phyloP scores from a whole-genome alignment of 73 alveolate species.

The Symbiodinium natans region DNA sequence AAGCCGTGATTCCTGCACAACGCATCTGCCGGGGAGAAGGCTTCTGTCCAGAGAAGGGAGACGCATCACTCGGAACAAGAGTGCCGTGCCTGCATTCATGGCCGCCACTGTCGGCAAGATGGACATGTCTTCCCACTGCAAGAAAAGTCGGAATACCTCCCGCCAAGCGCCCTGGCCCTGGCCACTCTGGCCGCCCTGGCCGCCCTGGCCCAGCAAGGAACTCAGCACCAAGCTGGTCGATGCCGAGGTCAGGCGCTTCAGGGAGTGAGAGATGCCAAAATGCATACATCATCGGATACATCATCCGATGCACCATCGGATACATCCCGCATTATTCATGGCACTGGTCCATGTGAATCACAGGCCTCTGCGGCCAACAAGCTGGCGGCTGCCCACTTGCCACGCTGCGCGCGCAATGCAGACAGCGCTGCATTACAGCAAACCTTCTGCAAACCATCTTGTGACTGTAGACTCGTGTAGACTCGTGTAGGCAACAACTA shows the following conservation, averaged over 20 bases:
- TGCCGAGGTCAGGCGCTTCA: not conserved
- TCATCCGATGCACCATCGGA: no score
- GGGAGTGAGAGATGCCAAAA: no score
- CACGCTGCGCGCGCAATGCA: not conserved
- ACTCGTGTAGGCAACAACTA: no score
- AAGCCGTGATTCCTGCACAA: slow-evolving; percentile 1
- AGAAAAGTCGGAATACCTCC: not conserved
- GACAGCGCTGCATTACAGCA: not conserved
- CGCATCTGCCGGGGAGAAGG: no score
- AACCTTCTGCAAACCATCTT: not conserved
- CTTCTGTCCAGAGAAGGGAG: no score
- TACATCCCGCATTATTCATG: no score
- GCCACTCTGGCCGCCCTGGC: no score
- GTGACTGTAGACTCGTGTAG: no score
- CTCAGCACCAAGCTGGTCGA: not conserved
- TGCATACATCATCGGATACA: no score
- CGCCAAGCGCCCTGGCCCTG: not conserved
- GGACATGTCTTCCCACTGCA: not conserved
- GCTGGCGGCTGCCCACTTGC: not conserved
- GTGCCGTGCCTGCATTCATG: not conserved
- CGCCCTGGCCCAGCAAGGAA: not conserved
- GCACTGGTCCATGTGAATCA: no score
- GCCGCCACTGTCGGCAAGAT: not conserved
- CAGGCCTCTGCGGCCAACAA: not conserved
- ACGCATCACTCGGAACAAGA: no score